Conservation (phyloP, 2,329 filamentous ascomycete species). For the Tolypocladium amazonense region DNA sequence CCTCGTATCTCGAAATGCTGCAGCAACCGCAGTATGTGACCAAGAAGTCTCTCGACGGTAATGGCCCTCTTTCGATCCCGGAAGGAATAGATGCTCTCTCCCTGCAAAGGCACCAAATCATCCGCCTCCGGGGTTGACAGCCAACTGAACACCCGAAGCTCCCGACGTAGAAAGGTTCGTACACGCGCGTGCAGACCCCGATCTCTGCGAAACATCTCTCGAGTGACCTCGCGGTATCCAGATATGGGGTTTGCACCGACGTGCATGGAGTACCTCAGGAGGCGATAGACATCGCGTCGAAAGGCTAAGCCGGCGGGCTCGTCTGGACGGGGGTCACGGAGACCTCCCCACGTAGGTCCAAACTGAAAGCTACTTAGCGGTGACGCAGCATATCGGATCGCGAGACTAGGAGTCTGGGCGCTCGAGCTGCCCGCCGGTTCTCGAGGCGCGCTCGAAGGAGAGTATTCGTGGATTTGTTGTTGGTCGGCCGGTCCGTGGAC, state of each 20-base stretch:
- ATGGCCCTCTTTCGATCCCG: slow-evolving; percentile 33
- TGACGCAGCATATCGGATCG: background rate
- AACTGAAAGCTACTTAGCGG: background rate
- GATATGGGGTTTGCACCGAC: slow-evolving; percentile 75
- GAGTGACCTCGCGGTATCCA: slow-evolving; percentile 63
- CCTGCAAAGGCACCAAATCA: slow-evolving; percentile 1
- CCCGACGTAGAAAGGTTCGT: slow-evolving; percentile 70
- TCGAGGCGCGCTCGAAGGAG: slow-evolving; percentile 24
- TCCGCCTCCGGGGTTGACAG: slow-evolving; percentile 30
- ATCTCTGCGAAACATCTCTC: slow-evolving; percentile 52
- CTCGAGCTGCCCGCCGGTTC: background rate
- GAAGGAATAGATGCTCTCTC: background rate
- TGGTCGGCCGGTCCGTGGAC: slow-evolving; percentile 49
- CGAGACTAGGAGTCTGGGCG: background rate
- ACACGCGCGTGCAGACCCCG: slow-evolving; percentile 64
- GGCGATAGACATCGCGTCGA: slow-evolving; percentile 63
- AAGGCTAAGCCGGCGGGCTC: slow-evolving; percentile 11
- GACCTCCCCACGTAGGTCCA: background rate
- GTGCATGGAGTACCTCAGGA: slow-evolving; percentile 66
- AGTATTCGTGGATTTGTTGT: slow-evolving; percentile 40
- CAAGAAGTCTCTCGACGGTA: slow-evolving; percentile 75
- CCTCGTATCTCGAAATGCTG: slow-evolving; percentile 75
- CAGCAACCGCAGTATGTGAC: slow-evolving; percentile 76
- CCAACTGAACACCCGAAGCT: slow-evolving; percentile 75
- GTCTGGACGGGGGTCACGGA: background rate